These are phyloP conservation scores for Urtica urens DNA, from an alignment of 306 rosid genomes.

Conservation along the genomic window DNA sequence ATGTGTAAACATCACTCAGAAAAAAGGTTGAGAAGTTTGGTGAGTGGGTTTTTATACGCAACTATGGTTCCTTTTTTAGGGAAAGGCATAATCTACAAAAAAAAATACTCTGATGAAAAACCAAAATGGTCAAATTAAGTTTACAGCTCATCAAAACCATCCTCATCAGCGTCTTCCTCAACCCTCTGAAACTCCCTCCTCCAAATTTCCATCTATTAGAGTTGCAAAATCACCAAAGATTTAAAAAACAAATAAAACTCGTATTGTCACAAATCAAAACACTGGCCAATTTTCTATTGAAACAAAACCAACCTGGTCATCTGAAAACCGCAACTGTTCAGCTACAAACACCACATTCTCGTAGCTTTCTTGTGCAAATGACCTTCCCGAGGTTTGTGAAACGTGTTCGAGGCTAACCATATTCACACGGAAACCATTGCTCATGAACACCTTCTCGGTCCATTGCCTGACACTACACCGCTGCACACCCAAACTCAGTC, in stretches of 20 bases:
- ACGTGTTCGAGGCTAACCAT: constrained; percentile 35
- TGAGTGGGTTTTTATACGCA: no score
- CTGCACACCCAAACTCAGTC: constrained; percentile 6
- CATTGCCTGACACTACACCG: constrained; percentile 39
- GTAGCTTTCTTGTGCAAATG: constrained; percentile 24
- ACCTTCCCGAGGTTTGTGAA: constrained; percentile 36
- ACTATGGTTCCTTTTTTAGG: no score
- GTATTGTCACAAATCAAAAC: not conserved
- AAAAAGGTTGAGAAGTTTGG: no score
- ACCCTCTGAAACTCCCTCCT: constrained; percentile 5
- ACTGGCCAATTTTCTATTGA: not conserved
- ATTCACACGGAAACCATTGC: constrained; percentile 63
- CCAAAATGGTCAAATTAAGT: not conserved
- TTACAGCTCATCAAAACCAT: constrained; percentile 9
- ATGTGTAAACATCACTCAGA: no score
- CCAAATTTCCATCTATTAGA: constrained; percentile 10
- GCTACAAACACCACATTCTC: constrained; percentile 47
- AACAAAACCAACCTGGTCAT: constrained; percentile 37
- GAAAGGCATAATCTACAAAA: no score
- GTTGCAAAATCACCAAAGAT: not conserved
- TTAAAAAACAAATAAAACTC: not conserved
- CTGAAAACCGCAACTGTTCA: constrained; percentile 60
- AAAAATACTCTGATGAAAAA: not conserved
- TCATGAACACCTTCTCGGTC: constrained; percentile 59
- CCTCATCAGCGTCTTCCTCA: constrained; percentile 6